phyloP scores from a whole-genome alignment of 2,329 filamentous ascomycete species.

The Diaporthe vaccinii region DNA sequence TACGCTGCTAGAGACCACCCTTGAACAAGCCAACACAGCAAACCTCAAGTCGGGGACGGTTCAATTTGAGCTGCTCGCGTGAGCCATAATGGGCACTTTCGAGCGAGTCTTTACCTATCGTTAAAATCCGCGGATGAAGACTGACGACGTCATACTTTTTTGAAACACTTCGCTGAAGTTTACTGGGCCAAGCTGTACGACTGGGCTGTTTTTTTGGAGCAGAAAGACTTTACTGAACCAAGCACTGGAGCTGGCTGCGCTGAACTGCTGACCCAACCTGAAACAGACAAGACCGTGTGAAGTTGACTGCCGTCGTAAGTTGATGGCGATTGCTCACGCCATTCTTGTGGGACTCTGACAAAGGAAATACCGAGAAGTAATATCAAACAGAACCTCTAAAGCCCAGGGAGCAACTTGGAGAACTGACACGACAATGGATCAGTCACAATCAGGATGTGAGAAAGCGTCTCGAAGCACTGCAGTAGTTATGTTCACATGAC shows the following conservation, averaged over 20 bases:
- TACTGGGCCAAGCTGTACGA: slow-evolving; percentile 5
- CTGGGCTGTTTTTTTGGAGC: not conserved
- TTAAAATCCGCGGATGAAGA: not conserved
- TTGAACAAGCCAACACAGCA: too few species aligned
- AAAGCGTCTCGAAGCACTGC: not conserved
- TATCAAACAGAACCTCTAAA: too few species aligned
- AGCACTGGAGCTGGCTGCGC: not conserved
- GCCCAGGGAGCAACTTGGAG: not conserved
- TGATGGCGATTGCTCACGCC: not conserved
- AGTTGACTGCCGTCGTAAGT: not conserved
- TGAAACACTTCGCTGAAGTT: slow-evolving; percentile 8
- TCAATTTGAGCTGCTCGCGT: too few species aligned
- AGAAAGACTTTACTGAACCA: not conserved
- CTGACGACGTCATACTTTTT: not conserved
- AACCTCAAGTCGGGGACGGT: not conserved
- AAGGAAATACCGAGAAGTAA: too few species aligned
- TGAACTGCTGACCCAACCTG: not conserved
- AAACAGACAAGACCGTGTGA: not conserved
- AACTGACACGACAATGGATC: not conserved
- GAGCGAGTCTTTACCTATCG: too few species aligned
- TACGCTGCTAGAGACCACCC: not conserved
- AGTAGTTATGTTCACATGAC: not conserved
- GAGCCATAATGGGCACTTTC: not conserved
- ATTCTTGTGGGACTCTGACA: not conserved
- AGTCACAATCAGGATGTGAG: not conserved